phyloP scores from a whole-genome alignment of 2,329 filamentous ascomycete genomes.

The Parastagonospora avenae region DNA sequence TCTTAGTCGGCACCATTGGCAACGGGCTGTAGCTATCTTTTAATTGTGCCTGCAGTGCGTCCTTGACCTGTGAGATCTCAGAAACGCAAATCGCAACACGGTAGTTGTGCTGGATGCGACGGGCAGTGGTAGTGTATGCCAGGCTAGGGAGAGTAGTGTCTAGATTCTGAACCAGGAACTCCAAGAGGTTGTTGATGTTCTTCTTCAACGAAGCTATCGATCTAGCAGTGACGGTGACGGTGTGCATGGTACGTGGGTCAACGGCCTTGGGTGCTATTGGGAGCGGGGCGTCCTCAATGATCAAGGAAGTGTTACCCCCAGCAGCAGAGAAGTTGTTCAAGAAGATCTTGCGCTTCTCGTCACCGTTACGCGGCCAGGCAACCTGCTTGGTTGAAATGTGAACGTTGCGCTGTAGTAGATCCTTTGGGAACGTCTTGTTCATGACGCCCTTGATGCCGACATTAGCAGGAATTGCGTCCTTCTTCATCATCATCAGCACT shows the following conservation, averaged over 20 bases:
- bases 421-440: conserved; percentile 61
- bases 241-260: conserved; percentile 55
- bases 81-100: conserved; percentile 55
- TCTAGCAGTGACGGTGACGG: conserved; percentile 57
- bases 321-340: conserved; percentile 61
- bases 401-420: conserved; percentile 58
- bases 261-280: conserved; percentile 46
- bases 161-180: conserved; percentile 53
- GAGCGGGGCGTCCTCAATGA: conserved; percentile 58
- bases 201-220: conserved; percentile 58
- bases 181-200: conserved; percentile 55
- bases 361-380: conserved; percentile 54
- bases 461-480: conserved; percentile 60
- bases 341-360: conserved; percentile 56
- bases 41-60: conserved; percentile 53
- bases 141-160: conserved; percentile 54
- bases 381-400: conserved; percentile 56
- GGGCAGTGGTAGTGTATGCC: conserved; percentile 59
- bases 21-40: conserved; percentile 59
- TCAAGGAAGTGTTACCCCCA: conserved; percentile 59
- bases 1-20: conserved; percentile 58
- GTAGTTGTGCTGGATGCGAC: conserved; percentile 61
- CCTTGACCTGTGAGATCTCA: conserved; percentile 54
- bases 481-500: conserved; percentile 60
- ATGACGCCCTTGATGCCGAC: conserved; percentile 62